Evolutionary conservation across 2,329 filamentous ascomycete species (phyloP).

Genomic region (Xylariomycetidae sp.): DNA sequence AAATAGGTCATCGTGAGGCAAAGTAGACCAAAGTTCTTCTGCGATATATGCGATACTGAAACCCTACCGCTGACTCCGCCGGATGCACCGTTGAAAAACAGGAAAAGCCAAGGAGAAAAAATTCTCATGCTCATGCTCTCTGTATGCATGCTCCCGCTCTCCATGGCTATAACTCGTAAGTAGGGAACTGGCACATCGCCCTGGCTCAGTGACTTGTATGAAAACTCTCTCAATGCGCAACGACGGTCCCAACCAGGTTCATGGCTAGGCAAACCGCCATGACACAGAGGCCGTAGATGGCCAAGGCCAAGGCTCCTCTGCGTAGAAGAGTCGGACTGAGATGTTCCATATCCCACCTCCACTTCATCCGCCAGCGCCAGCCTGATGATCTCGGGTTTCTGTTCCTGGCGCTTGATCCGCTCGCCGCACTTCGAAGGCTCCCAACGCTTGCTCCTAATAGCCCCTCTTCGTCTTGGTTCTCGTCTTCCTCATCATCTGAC

Average conservation of each 20-base stretch:
- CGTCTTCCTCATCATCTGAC: conserved; percentile 33
- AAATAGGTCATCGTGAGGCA: too few species aligned
- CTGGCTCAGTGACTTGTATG: too few species aligned
- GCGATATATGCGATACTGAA: too few species aligned
- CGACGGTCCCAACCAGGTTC: conserved; percentile 75
- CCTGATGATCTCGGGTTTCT: conserved; percentile 31
- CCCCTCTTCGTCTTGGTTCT: conserved; percentile 23
- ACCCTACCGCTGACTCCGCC: too few species aligned
- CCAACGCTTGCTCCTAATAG: conserved; percentile 39
- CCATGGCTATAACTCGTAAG: too few species aligned
- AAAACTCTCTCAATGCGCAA: conserved; percentile 26
- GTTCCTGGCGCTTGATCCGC: conserved; percentile 27
- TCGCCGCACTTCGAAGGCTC: conserved; percentile 37
- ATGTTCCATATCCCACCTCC: conserved; percentile 56
- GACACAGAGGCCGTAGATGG: conserved; percentile 77
- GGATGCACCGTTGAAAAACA: too few species aligned
- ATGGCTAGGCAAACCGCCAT: conserved; percentile 85
- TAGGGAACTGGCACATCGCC: too few species aligned
- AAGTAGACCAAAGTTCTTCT: too few species aligned
- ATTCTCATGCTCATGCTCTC: conserved; percentile 1
- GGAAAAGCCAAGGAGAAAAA: conserved; percentile 1
- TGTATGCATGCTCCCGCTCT: too few species aligned
- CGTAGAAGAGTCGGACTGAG: conserved; percentile 62
- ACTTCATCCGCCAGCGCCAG: conserved; percentile 49
- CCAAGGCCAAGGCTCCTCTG: conserved; percentile 66